Evolutionary conservation across 257 asterid genomes (phyloP).

Genomic region (Schizonepeta tenuifolia): DNA sequence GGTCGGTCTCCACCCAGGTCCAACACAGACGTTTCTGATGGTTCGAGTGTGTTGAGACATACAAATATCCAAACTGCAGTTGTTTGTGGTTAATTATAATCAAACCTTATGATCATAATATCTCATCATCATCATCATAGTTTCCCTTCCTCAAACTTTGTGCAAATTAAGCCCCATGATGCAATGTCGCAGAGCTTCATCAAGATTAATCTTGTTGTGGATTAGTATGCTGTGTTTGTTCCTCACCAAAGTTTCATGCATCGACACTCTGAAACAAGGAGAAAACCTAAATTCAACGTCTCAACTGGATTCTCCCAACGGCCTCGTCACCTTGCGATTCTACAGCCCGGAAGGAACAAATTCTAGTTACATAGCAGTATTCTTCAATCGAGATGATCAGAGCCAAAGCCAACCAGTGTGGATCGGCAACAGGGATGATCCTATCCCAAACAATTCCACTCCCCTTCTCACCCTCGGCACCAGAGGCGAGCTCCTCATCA

Average conservation of each 20-base stretch:
- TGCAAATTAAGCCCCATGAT: too few relatives aligned
- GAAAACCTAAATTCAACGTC: slow-evolving; percentile 40
- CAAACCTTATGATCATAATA: too few relatives aligned
- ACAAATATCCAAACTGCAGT: too few relatives aligned
- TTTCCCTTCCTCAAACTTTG: too few relatives aligned
- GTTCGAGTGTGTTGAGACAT: too few relatives aligned
- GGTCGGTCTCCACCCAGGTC: too few relatives aligned
- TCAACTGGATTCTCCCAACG: slow-evolving; percentile 39
- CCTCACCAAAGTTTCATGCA: slow-evolving; percentile 27
- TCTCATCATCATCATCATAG: too few relatives aligned
- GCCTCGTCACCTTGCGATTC: neutral
- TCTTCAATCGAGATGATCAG: neutral
- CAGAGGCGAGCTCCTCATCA: slow-evolving; percentile 40
- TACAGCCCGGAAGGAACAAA: too few relatives aligned
- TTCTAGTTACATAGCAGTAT: too few relatives aligned
- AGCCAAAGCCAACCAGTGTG: slow-evolving; percentile 34
- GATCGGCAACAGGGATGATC: neutral
- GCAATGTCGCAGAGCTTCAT: too few relatives aligned
- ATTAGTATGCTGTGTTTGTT: neutral
- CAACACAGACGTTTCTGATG: too few relatives aligned
- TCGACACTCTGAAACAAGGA: slow-evolving; percentile 41
- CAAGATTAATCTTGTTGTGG: neutral
- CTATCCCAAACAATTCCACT: neutral
- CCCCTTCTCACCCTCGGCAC: neutral
- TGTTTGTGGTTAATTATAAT: too few relatives aligned